A percentile compares a stretch with the other conserved stretches of the same genome.
Conservation (phyloP, 192 early-diverging fungal genomes). For the Coemansia sp. region DNA sequence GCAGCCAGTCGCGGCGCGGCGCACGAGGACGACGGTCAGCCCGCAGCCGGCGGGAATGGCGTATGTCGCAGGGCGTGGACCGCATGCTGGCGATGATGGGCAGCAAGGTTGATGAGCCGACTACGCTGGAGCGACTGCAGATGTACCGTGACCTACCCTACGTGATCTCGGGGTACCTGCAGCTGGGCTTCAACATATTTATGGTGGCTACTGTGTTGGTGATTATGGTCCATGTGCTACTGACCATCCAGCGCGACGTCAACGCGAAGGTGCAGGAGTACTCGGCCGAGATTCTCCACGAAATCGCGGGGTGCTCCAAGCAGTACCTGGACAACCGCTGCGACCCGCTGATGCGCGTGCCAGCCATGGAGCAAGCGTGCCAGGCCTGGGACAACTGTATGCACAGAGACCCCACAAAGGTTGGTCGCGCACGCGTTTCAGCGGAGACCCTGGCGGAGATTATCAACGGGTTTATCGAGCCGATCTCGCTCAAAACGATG, state of each 20-base stretch:
- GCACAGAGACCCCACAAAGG: conserved; percentile 59
- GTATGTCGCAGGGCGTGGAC: conserved; percentile 35
- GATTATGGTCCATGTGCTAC: conserved; percentile 65
- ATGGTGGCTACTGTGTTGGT: conserved; percentile 61
- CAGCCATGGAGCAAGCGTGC: conserved; percentile 61
- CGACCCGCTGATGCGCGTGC: conserved; percentile 58
- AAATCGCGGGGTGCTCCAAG: conserved; percentile 63
- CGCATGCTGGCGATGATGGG: conserved; percentile 45
- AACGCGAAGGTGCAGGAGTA: conserved; percentile 66
- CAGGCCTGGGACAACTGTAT: conserved; percentile 63
- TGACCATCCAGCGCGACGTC: conserved; percentile 73
- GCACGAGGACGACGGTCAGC: conserved; percentile 3
- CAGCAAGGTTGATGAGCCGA: conserved; percentile 35
- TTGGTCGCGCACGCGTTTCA: conserved; percentile 70
- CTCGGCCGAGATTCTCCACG: conserved; percentile 58
- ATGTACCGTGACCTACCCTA: conserved; percentile 53
- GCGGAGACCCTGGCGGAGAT: conserved; percentile 83
- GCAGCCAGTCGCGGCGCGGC: neutral
- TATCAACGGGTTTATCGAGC: conserved; percentile 78
- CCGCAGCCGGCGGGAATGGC: conserved; percentile 17
- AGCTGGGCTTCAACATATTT: conserved; percentile 67
- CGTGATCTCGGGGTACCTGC: conserved; percentile 62
- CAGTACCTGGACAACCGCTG: conserved; percentile 63
- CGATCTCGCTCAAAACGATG: conserved; percentile 86
- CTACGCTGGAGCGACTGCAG: conserved; percentile 32